Conservation (phyloP, 164 flowering plant species). For the Stephania yunnanensis region DNA sequence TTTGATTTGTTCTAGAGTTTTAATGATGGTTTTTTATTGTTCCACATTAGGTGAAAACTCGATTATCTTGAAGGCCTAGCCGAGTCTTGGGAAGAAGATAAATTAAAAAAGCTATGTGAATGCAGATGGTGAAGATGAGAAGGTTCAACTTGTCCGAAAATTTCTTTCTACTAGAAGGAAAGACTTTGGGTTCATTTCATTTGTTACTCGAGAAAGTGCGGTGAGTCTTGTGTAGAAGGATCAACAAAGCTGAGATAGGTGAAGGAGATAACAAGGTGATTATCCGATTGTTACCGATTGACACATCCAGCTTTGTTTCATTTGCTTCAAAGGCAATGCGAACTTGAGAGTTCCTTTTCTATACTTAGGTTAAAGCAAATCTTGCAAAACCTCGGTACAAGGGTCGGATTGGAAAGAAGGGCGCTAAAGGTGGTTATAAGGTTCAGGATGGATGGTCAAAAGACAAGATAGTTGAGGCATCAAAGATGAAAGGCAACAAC, state of each 20-base stretch:
- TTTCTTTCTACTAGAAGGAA: too few species aligned
- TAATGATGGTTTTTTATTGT: background rate
- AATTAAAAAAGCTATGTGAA: constrained; percentile 28
- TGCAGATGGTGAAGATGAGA: constrained; percentile 37
- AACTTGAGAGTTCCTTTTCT: background rate
- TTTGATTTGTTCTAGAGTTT: background rate
- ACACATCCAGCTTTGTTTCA: background rate
- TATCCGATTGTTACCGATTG: background rate
- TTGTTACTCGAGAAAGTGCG: too few species aligned
- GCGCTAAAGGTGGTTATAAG: constrained; percentile 33
- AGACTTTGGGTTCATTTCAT: too few species aligned
- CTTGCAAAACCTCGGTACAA: too few species aligned
- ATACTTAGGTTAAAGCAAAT: constrained; percentile 36
- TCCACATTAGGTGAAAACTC: constrained; percentile 32
- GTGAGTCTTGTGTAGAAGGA: constrained; percentile 33
- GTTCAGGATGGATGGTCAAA: constrained; percentile 22
- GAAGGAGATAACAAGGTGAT: constrained; percentile 31
- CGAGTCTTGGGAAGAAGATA: constrained; percentile 37
- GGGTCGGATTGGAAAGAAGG: constrained; percentile 30
- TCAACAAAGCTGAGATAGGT: too few species aligned
- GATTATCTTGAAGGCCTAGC: constrained; percentile 36
- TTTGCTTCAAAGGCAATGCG: background rate
- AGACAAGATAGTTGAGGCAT: too few species aligned
- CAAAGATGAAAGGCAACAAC: too few species aligned
- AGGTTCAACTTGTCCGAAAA: constrained; percentile 29